Evolutionary conservation across 805 yeast genomes (phyloP), one percentile per base, ranked within the genome.

Genomic region (Candida germanica): DNA sequence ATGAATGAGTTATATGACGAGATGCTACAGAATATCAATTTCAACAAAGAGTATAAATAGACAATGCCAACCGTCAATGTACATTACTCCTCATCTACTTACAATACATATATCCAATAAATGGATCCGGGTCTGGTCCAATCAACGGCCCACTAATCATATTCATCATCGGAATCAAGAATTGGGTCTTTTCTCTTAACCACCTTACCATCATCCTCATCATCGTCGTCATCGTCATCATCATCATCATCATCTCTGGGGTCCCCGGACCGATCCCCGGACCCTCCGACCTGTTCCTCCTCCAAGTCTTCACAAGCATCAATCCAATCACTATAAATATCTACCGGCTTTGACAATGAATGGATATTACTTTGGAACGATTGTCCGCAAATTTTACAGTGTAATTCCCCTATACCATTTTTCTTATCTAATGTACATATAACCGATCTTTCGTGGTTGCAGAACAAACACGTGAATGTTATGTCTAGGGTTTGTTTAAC

Each of bases 271-370:
- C 29, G 54, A 7, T 51, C 57, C 8, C 40, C 46, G 12, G 46
- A 57, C 4, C 51, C 57, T 10, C 40, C 46, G 12, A 46, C 58
- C 4, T 59, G 66, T 17, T 65, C 65, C 20, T 82, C 87, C 47
- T 83, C 86, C 35, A 85, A 83, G 22, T 85, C 87, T 51, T 84
- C 94, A 62, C 91, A 85, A 1, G 98, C 98, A 67, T 91, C 98
- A 35, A 87, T 87, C 98, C 98, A 91, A 58, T 91, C 98, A 32
- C 95, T 83, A 56, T 91, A 91, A 11, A 91, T 84, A 62, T 91
- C 98, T 27, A 91, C 88, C 0, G 98, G 96, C 39, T 86, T 96
- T 11, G 87, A 79, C 34, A 83, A 66, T 3, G 87, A 77, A 58
- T 87, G 87, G 48, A 89, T 87, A 31, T 88, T 79, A 3, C 95